Conservation (phyloP, 805 yeast genomes). For the Kodamaea sagamina region DNA sequence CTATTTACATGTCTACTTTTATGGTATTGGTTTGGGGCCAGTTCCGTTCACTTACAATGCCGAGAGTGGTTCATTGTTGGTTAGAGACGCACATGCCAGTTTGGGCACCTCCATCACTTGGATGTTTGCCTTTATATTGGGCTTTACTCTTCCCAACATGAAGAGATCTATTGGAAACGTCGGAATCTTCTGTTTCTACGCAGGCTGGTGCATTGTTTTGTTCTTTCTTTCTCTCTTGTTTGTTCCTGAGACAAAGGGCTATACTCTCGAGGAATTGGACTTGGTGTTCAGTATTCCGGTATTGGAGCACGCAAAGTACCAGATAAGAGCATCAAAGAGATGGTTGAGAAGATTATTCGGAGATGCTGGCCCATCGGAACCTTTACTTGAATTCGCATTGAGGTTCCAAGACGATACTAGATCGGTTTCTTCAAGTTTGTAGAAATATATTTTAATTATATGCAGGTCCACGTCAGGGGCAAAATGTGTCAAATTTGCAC, state of each 20-base stretch:
- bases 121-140: conserved; percentile 29
- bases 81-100: conserved; percentile 28
- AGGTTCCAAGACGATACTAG: conserved; percentile 3
- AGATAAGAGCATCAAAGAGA: conserved; percentile 2
- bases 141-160: conserved; percentile 29
- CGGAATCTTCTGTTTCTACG: conserved; percentile 31
- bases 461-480: no score
- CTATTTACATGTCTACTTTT: conserved; percentile 24
- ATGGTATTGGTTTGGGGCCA: conserved; percentile 29
- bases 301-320: conserved; percentile 6
- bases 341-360: not conserved
- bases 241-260: conserved; percentile 78
- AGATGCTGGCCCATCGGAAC: not conserved
- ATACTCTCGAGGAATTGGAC: conserved; percentile 81
- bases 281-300: conserved; percentile 6
- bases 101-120: conserved; percentile 31
- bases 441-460: no score
- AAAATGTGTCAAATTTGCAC: no score
- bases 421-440: no score
- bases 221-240: conserved; percentile 45
- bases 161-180: conserved; percentile 24
- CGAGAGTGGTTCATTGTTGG: conserved; percentile 26
- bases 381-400: conserved; percentile 7
- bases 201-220: conserved; percentile 28
- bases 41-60: conserved; percentile 32